A percentile compares a stretch with the other conserved stretches of the same genome.
Evolutionary conservation across 129 eudicot genomes (phyloP).

Genomic region (Mikania micrantha): DNA sequence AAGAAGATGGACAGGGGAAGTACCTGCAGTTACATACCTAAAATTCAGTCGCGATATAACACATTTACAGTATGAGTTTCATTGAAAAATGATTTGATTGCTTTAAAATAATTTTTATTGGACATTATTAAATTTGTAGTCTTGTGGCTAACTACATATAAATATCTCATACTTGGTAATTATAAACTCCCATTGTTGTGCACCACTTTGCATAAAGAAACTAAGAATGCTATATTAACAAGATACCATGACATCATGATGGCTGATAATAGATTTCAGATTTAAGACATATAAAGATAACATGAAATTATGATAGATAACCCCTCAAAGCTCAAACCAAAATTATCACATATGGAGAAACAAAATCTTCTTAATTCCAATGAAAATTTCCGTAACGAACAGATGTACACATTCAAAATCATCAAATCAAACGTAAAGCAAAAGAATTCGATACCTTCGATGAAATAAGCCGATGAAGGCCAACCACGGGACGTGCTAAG

Average conservation of each 20-base stretch:
- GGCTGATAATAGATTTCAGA: too few species aligned
- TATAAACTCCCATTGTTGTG: neutral
- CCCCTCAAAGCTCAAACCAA: too few species aligned
- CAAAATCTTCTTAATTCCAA: too few species aligned
- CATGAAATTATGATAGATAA: too few species aligned
- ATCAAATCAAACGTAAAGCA: neutral
- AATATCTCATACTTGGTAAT: neutral
- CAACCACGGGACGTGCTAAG: conserved; percentile 32
- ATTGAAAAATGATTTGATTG: neutral
- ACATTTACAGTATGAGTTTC: neutral
- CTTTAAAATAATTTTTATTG: neutral
- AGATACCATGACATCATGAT: too few species aligned
- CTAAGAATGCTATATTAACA: too few species aligned
- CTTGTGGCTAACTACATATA: too few species aligned
- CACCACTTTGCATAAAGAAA: too few species aligned
- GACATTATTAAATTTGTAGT: neutral
- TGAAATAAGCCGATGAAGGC: conserved; percentile 41
- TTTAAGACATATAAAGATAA: too few species aligned
- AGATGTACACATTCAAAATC: too few species aligned
- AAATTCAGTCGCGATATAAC: neutral
- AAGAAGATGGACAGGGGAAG: conserved; percentile 23
- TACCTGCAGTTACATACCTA: conserved; percentile 13
- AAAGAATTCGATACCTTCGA: conserved; percentile 28
- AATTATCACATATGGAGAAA: too few species aligned
- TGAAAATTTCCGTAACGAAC: too few species aligned